A percentile compares a stretch with the other conserved stretches of the same genome.
Evolutionary conservation across 2,329 filamentous ascomycete species (phyloP).

Genomic region (Chrysoporthe austroafricana): DNA sequence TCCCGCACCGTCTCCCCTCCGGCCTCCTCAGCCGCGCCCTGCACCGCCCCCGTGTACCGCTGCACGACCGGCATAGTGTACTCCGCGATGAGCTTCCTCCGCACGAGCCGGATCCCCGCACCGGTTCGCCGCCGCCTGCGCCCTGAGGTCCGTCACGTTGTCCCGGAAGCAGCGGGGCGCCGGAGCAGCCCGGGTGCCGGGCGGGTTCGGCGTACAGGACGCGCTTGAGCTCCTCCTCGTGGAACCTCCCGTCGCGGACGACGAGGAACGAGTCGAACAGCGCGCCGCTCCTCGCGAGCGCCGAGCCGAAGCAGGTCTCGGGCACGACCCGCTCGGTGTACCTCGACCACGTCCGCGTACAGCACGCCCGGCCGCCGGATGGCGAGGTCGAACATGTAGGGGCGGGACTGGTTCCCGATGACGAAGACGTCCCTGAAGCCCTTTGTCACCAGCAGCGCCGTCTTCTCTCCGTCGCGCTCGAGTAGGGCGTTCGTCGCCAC

Average conservation of each 20-base stretch:
- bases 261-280: constrained; percentile 44
- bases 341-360: constrained; percentile 65
- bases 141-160: constrained; percentile 49
- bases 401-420: constrained; percentile 69
- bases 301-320: constrained; percentile 13
- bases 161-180: constrained; percentile 42
- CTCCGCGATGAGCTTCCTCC: constrained; percentile 39
- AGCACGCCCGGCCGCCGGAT: constrained; percentile 67
- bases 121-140: constrained; percentile 47
- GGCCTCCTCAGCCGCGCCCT: constrained; percentile 42
- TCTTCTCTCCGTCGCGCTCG: constrained; percentile 67
- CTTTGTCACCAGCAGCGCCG: constrained; percentile 67
- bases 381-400: constrained; percentile 68
- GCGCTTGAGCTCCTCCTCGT: constrained; percentile 35
- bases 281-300: constrained; percentile 44
- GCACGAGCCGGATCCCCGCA: constrained; percentile 42
- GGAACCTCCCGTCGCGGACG: constrained; percentile 41
- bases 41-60: constrained; percentile 46
- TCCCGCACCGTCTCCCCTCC: neutral
- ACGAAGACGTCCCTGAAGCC: constrained; percentile 70
- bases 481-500: constrained; percentile 70
- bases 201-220: constrained; percentile 16
- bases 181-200: constrained; percentile 38
- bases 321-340: constrained; percentile 17
- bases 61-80: constrained; percentile 39